Percentiles rank a stretch among this genome's conserved stretches.
Evolutionary conservation across 1,284 basidiomycete species (phyloP).

Genomic region (Irpex sp.): DNA sequence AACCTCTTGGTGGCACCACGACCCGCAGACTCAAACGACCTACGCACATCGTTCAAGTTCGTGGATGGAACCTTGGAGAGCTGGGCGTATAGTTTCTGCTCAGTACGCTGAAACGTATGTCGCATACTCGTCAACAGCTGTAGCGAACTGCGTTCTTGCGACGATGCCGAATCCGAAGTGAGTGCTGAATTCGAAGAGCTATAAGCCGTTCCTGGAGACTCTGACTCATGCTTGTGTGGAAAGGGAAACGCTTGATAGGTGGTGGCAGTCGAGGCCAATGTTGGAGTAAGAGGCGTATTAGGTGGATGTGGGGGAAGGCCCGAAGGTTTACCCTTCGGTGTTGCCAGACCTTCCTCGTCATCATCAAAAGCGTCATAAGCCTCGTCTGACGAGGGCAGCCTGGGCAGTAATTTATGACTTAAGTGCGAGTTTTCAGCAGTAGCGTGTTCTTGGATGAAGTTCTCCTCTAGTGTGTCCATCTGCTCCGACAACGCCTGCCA

Average conservation of each 20-base stretch:
- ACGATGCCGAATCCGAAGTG: constrained; percentile 12
- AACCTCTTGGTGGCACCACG: constrained; percentile 48
- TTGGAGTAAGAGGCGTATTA: constrained; percentile 14
- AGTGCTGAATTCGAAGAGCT: constrained; percentile 5
- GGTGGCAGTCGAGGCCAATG: constrained; percentile 11
- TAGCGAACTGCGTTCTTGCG: constrained; percentile 30
- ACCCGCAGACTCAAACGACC: constrained; percentile 49
- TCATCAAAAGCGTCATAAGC: constrained; percentile 33
- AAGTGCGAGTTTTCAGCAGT: constrained; percentile 12
- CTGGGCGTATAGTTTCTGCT: constrained; percentile 54
- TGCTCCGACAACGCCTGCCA: constrained; percentile 61
- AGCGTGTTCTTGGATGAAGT: constrained; percentile 30
- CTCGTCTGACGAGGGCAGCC: constrained; percentile 53
- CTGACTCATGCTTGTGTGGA: constrained; percentile 4
- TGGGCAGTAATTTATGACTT: constrained; percentile 45
- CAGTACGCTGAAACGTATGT: constrained; percentile 52
- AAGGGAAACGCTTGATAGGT: constrained; percentile 4
- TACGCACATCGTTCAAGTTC: constrained; percentile 59
- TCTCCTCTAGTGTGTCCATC: constrained; percentile 52
- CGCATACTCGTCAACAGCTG: constrained; percentile 47
- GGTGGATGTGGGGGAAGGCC: constrained; percentile 18
- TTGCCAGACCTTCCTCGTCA: constrained; percentile 22
- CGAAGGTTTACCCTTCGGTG: constrained; percentile 22
- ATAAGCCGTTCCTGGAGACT: constrained; percentile 6
- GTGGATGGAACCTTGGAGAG: constrained; percentile 42